Base-by-base conservation (phyloP, 2,329 filamentous ascomycete genomes). In the Paraphaeosphaeria sporulosa region DNA sequence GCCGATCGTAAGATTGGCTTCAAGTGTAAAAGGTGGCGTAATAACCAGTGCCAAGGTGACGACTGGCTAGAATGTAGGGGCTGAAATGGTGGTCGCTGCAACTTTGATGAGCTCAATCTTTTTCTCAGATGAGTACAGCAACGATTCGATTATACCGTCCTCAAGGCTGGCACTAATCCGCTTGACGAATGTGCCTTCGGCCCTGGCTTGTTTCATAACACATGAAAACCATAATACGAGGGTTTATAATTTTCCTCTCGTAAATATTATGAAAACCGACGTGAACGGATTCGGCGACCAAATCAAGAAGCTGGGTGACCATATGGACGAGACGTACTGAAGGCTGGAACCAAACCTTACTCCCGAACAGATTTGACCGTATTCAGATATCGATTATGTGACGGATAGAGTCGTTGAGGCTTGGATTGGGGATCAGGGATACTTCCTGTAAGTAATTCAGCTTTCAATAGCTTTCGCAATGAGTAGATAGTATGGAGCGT, bases 341-440 rank as follows among this genome's bases (percentile, higher is more conserved):
- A 38, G 34, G 34, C 34, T 38, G 8, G 15, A 12, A 38, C 34
- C 34, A 38, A 38, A 38, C 34, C 34, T 12, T 12, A 38, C 34
- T 38, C 34, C 34, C 27, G 27, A 30, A 50, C 32, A 32, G 10
- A 52, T n/a, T 10, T 7, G 23, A 52, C 32, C 12, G 30, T 42
- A 38, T 38, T 23, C 43, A 23, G 25, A 23, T 21, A 46, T 46
- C 19, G 19, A 46, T 46, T 46, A 46, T 46, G 15, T 13, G n/a
- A 46, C 43, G 12, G 43, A 46, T 46, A 46, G 43, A 46, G 21
- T 46, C n/a, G 21, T 46, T 46, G 43, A 46, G 34, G 34, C 34
- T 38, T 12, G 34, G 34, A 38, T 12, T 38, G 34, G 34, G 34
- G 34, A 38, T 38, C 34, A 38, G 10, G 34, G 34, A 38, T 38